Conservation (phyloP, 1,284 basidiomycete genomes). For the Microbotryum saponariae region DNA sequence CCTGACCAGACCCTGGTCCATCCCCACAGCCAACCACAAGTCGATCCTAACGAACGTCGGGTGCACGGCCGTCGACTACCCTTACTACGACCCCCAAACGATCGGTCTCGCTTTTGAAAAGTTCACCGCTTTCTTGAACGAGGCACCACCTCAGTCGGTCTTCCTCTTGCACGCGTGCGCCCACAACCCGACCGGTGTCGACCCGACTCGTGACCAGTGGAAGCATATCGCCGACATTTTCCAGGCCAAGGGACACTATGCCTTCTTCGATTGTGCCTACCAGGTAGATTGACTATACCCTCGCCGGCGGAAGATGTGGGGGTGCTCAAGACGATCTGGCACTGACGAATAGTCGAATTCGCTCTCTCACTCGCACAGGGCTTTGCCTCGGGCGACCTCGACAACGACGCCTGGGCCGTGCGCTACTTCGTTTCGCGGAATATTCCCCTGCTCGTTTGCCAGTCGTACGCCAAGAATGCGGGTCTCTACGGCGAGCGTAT, state of each 20-base stretch:
- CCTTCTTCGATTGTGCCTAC: slow-evolving; percentile 93
- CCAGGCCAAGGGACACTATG: slow-evolving; percentile 67
- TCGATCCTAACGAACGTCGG: slow-evolving; percentile 79
- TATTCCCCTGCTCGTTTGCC: slow-evolving; percentile 78
- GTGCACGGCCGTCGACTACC: slow-evolving; percentile 69
- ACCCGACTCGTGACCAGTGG: slow-evolving; percentile 88
- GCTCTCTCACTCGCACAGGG: slow-evolving; percentile 23
- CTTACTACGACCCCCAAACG: slow-evolving; percentile 84
- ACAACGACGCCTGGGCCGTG: slow-evolving; percentile 86
- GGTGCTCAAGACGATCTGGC: neutral
- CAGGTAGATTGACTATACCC: slow-evolving; percentile 73
- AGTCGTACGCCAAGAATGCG: slow-evolving; percentile 95
- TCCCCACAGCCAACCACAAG: slow-evolving; percentile 68
- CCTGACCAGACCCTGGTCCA: neutral
- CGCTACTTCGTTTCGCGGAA: slow-evolving; percentile 74
- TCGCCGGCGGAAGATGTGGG: neutral
- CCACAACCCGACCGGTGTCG: slow-evolving; percentile 92
- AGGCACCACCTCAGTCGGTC: slow-evolving; percentile 62
- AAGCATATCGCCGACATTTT: slow-evolving; percentile 67
- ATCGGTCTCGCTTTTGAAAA: slow-evolving; percentile 78
- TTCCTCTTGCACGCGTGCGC: slow-evolving; percentile 80
- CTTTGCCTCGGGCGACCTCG: slow-evolving; percentile 72
- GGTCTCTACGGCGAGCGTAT: slow-evolving; percentile 87
- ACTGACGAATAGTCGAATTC: neutral
- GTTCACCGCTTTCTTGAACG: slow-evolving; percentile 61